Conservation (phyloP, 345 rosid species). For the Angophora floribunda region DNA sequence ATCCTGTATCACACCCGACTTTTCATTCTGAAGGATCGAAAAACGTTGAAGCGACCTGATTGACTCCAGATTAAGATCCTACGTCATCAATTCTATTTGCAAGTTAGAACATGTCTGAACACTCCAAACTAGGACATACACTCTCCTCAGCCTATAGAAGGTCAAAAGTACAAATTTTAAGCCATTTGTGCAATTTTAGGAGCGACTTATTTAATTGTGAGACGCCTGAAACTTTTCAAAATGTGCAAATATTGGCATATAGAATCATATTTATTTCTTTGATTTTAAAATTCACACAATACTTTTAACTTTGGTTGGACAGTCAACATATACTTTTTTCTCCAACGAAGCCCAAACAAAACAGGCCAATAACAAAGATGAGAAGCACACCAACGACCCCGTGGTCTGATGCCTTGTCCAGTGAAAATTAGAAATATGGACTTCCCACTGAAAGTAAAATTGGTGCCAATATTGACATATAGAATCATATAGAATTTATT, state of each 20-base stretch:
- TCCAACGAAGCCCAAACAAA: background rate
- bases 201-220: background rate
- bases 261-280: background rate
- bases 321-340: background rate
- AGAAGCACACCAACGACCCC: background rate
- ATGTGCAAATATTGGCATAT: background rate
- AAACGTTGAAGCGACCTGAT: background rate
- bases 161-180: background rate
- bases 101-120: background rate
- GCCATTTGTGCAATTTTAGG: background rate
- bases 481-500: background rate
- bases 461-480: background rate
- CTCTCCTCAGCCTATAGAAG: background rate
- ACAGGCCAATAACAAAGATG: background rate
- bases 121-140: background rate
- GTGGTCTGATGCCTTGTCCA: background rate
- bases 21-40: background rate
- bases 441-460: background rate
- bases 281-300: background rate
- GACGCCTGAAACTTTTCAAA: background rate
- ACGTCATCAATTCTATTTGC: background rate
- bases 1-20: background rate
- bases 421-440: background rate
- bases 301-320: background rate
- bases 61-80: background rate